phyloP scores from a whole-genome alignment of 23 red algal species.

The Chondrus crispus region DNA sequence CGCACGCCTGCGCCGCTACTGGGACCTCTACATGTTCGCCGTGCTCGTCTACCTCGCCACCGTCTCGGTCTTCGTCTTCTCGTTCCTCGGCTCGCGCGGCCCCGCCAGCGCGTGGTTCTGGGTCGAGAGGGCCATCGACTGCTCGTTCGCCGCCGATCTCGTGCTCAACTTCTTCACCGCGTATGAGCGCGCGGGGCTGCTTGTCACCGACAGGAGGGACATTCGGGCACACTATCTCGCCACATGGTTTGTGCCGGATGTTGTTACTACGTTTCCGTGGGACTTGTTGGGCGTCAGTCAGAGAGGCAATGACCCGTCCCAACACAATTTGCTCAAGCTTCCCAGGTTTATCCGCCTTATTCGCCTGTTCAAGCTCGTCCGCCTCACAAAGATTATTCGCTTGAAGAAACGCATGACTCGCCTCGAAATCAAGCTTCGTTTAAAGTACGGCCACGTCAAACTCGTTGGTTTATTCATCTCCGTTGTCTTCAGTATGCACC shows the following conservation, averaged over 20 bases:
- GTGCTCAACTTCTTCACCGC: constrained; percentile 61
- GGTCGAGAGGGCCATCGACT: constrained; percentile 58
- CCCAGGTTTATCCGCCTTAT: constrained; percentile 67
- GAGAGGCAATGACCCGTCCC: neutral
- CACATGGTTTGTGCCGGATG: constrained; percentile 47
- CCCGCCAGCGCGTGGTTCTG: constrained; percentile 49
- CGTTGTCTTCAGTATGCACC: constrained; percentile 56
- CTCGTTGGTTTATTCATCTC: constrained; percentile 29
- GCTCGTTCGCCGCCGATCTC: constrained; percentile 42
- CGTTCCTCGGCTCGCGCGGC: constrained; percentile 27
- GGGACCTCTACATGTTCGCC: constrained; percentile 58
- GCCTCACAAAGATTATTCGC: constrained; percentile 26
- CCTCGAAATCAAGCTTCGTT: constrained; percentile 60
- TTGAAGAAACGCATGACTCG: constrained; percentile 3
- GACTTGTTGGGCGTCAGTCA: constrained; percentile 16
- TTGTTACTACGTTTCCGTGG: constrained; percentile 69
- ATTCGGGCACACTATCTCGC: constrained; percentile 13
- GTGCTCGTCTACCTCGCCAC: constrained; percentile 60
- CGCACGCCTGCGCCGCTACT: neutral
- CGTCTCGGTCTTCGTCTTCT: constrained; percentile 65
- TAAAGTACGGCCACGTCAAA: constrained; percentile 60
- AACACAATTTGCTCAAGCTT: constrained; percentile 25
- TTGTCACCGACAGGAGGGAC: neutral
- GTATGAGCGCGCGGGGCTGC: neutral
- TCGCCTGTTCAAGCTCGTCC: constrained; percentile 44